These are phyloP conservation scores for Calonectria honghensis DNA, from an alignment of 2,329 filamentous ascomycete species.

Conservation along the genomic window DNA sequence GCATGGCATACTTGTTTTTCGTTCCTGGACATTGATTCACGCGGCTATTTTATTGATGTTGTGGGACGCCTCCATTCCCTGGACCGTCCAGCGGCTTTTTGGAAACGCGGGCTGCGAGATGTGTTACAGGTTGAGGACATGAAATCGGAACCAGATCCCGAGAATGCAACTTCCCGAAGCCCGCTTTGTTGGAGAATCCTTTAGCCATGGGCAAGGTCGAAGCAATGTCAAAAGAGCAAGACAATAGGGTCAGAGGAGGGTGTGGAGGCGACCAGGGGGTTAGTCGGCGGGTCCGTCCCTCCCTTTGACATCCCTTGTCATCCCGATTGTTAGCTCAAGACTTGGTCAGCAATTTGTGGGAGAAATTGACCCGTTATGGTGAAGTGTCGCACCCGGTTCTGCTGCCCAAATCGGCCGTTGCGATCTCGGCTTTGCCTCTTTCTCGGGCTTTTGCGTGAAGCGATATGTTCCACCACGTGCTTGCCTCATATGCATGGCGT, in stretches of 20 bases:
- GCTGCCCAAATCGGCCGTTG: slow-evolving; percentile 28
- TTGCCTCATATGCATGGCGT: slow-evolving; percentile 13
- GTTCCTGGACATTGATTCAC: not conserved
- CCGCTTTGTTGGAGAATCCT: slow-evolving; percentile 14
- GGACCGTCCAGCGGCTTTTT: not conserved
- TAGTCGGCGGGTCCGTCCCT: slow-evolving; percentile 37
- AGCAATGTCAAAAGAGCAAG: slow-evolving; percentile 30
- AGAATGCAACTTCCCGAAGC: slow-evolving; percentile 10
- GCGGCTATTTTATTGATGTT: not conserved
- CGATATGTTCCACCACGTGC: slow-evolving; percentile 30
- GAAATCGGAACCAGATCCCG: slow-evolving; percentile 1
- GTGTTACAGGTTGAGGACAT: not conserved
- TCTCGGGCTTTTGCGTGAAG: slow-evolving; percentile 15
- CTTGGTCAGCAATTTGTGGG: slow-evolving; percentile 36
- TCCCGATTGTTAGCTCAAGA: slow-evolving; percentile 31
- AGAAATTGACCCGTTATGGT: slow-evolving; percentile 29
- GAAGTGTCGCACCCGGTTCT: slow-evolving; percentile 31
- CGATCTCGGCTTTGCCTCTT: slow-evolving; percentile 34
- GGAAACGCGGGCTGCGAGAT: not conserved
- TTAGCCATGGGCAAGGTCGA: slow-evolving; percentile 21
- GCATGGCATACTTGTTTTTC: not conserved
- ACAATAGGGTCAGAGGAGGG: slow-evolving; percentile 33
- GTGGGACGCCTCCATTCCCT: not conserved
- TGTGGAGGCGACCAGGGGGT: slow-evolving; percentile 41
- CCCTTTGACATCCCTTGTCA: slow-evolving; percentile 35